phyloP scores from a whole-genome alignment of 2,329 filamentous ascomycete genomes.

The Laburnicola sp. region DNA sequence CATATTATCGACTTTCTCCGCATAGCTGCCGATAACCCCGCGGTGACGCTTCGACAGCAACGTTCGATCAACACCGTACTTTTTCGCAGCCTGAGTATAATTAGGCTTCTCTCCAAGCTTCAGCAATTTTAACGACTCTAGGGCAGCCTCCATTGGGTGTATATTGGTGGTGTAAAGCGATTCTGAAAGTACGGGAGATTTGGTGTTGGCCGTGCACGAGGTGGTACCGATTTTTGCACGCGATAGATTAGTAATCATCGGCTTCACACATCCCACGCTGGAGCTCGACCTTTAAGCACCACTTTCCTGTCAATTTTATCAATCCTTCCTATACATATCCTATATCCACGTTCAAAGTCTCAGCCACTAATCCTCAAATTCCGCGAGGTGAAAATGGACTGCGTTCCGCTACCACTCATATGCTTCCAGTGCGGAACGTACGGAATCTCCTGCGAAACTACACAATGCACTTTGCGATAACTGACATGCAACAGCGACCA shows the following conservation, averaged over 20 bases:
- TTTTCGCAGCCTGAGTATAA: too few species aligned
- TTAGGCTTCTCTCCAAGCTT: too few species aligned
- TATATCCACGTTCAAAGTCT: neutral
- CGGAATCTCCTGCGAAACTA: conserved; percentile 2
- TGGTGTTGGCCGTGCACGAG: too few species aligned
- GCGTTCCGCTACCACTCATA: conserved; percentile 54
- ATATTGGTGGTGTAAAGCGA: too few species aligned
- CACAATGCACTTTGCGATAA: neutral
- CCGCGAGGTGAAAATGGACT: conserved; percentile 19
- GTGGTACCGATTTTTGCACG: too few species aligned
- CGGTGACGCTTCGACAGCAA: too few species aligned
- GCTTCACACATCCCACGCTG: conserved; percentile 6
- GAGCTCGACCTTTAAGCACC: neutral
- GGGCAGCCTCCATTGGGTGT: too few species aligned
- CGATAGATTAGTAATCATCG: conserved; percentile 17
- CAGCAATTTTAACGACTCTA: too few species aligned
- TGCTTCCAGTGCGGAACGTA: conserved; percentile 59
- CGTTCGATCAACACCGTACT: too few species aligned
- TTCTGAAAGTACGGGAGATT: too few species aligned
- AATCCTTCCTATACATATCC: neutral
- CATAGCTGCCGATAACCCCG: too few species aligned
- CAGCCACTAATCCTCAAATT: neutral
- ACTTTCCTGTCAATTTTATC: neutral
- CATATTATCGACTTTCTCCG: too few species aligned
- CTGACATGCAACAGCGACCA: conserved; percentile 50